Evolutionary conservation across 2,329 filamentous ascomycete genomes (phyloP).

Genomic region (Albophoma yamanashiensis): DNA sequence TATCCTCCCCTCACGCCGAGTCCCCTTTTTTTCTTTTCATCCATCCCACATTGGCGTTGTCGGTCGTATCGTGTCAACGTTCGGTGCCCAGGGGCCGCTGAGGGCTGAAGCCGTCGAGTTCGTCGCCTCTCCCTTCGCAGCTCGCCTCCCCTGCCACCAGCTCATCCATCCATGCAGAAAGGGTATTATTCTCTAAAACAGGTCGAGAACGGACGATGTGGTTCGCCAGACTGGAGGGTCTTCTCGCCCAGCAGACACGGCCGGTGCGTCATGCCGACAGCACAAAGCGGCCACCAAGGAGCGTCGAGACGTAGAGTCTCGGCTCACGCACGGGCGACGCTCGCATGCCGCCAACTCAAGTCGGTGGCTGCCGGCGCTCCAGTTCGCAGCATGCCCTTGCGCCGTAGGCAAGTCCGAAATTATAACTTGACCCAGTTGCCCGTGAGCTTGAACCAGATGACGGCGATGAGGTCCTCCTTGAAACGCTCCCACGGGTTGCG

Average conservation of each 20-base stretch:
- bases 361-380: neutral
- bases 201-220: neutral
- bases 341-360: neutral
- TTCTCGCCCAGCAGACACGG: neutral
- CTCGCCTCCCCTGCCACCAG: neutral
- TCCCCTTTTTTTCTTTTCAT: neutral
- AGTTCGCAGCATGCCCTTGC: neutral
- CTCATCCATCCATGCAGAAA: neutral
- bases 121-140: neutral
- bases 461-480: conserved; percentile 54
- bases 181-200: neutral
- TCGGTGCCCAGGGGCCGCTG: neutral
- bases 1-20: neutral
- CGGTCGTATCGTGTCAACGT: neutral
- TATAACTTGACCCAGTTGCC: conserved; percentile 48
- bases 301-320: neutral
- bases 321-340: neutral
- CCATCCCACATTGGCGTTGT: neutral
- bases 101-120: neutral
- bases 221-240: neutral
- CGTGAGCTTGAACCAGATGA: conserved; percentile 53
- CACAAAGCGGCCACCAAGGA: neutral
- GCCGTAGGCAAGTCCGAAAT: conserved; percentile 6
- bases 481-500: conserved; percentile 69
- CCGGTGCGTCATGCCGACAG: neutral